Percentiles rank a stretch among this genome's conserved stretches.
Evolutionary conservation across 192 early-diverging fungal genomes (phyloP).

Genomic region (Fimicolochytrium jonesii): DNA sequence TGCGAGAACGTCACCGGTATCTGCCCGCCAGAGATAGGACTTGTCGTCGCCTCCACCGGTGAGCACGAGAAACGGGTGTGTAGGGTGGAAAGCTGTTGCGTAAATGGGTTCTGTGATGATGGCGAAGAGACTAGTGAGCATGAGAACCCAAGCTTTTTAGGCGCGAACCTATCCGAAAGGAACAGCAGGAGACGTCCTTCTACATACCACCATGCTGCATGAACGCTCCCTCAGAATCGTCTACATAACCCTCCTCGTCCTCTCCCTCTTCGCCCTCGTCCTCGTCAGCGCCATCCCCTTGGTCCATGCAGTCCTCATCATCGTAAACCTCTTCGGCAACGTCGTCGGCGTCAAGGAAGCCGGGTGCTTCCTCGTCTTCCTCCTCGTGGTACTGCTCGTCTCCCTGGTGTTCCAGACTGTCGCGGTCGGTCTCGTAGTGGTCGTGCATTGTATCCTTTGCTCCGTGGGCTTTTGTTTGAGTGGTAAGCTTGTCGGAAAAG

Average conservation of each 20-base stretch:
- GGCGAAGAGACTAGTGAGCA: background rate
- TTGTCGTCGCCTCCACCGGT: slow-evolving; percentile 93
- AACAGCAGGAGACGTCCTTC: background rate
- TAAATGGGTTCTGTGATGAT: slow-evolving; percentile 74
- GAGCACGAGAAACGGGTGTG: slow-evolving; percentile 58
- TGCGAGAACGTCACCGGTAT: slow-evolving; percentile 72
- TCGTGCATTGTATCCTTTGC: too few species aligned
- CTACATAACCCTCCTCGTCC: slow-evolving; percentile 42
- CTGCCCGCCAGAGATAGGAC: slow-evolving; percentile 81
- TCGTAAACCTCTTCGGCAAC: slow-evolving; percentile 9
- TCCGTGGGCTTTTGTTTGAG: too few species aligned
- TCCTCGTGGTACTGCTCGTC: too few species aligned
- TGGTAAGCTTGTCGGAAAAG: too few species aligned
- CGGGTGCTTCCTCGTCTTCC: too few species aligned
- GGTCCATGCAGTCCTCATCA: slow-evolving; percentile 25
- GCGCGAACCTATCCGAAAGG: background rate
- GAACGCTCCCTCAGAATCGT: slow-evolving; percentile 90
- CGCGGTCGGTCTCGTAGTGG: too few species aligned
- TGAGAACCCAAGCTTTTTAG: background rate
- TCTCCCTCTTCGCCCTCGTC: background rate
- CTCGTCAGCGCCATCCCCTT: slow-evolving; percentile 31
- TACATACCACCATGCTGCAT: slow-evolving; percentile 73
- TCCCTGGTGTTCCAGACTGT: too few species aligned
- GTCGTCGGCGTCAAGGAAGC: slow-evolving; percentile 15
- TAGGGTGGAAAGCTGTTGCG: slow-evolving; percentile 75